Conservation (phyloP, 208 protist genomes). For the Naegleria lovaniensis region DNA sequence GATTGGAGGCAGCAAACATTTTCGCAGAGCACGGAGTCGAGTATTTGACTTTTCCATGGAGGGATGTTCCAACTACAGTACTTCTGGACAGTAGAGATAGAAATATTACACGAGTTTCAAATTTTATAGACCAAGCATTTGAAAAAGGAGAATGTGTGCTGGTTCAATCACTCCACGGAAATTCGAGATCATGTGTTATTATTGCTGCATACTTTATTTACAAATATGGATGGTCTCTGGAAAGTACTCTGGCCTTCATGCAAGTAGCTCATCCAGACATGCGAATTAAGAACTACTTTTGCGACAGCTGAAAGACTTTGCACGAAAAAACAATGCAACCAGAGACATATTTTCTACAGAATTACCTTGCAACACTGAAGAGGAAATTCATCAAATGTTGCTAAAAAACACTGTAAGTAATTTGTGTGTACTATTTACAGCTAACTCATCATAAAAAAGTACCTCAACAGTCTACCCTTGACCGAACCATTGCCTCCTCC, state of each 20-base stretch:
- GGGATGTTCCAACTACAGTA: constrained; percentile 57
- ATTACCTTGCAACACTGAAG: not conserved
- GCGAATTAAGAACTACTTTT: constrained; percentile 79
- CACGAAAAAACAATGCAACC: constrained; percentile 54
- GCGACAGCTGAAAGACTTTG: constrained; percentile 69
- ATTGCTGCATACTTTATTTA: constrained; percentile 75
- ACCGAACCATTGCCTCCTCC: not conserved
- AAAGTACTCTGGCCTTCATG: constrained; percentile 67
- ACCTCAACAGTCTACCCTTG: not conserved
- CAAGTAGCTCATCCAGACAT: constrained; percentile 75
- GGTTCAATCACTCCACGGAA: constrained; percentile 59
- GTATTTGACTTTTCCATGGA: constrained; percentile 81
- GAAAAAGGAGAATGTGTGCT: constrained; percentile 70
- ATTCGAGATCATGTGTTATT: constrained; percentile 66
- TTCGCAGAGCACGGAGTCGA: constrained; percentile 61
- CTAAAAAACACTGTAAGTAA: constrained; percentile 20
- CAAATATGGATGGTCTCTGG: constrained; percentile 80
- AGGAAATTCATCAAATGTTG: not conserved
- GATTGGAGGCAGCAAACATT: constrained; percentile 66
- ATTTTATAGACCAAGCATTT: constrained; percentile 75
- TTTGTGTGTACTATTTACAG: not conserved
- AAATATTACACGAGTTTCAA: constrained; percentile 59
- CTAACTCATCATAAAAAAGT: not conserved
- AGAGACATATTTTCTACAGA: not conserved
- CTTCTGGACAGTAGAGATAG: constrained; percentile 71